A percentile compares a stretch with the other conserved stretches of the same genome.
Conservation (phyloP, 345 rosid species). For the Mallotus nudiflorus region DNA sequence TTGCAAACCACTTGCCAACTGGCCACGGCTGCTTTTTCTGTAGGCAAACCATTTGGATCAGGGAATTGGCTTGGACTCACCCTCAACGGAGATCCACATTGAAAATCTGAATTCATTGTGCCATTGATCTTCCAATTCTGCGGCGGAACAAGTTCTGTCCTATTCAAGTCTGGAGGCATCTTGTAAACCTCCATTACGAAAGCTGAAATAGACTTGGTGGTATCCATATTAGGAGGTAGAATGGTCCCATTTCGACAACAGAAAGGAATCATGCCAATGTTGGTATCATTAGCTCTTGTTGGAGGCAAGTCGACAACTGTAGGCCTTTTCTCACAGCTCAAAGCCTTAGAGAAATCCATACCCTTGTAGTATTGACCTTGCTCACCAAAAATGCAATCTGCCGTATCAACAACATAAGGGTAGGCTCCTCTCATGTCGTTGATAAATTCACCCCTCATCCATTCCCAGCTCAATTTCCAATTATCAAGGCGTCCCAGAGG, state of each 20-base stretch:
- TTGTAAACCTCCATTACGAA: constrained; percentile 53
- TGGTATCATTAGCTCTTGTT: constrained; percentile 35
- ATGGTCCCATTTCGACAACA: constrained; percentile 58
- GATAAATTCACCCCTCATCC: constrained; percentile 57
- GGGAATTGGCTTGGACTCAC: constrained; percentile 44
- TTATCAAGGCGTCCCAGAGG: constrained; percentile 54
- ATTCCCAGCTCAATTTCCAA: constrained; percentile 69
- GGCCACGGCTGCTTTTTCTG: constrained; percentile 35
- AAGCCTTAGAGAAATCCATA: constrained; percentile 40
- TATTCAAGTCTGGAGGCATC: constrained; percentile 52
- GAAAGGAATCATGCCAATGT: constrained; percentile 41
- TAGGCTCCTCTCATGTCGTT: constrained; percentile 50
- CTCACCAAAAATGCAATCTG: constrained; percentile 47
- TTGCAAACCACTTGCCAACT: constrained; percentile 67
- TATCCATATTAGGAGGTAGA: constrained; percentile 43
- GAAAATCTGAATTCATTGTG: constrained; percentile 35
- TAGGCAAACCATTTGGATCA: constrained; percentile 41
- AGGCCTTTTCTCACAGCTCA: constrained; percentile 47
- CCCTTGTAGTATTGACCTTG: constrained; percentile 37
- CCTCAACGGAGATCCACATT: constrained; percentile 44
- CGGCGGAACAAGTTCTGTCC: constrained; percentile 43
- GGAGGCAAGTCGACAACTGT: constrained; percentile 46
- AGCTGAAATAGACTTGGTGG: constrained; percentile 31
- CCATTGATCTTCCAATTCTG: constrained; percentile 51
- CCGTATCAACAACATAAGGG: constrained; percentile 28